Conservation (phyloP, 257 asterid genomes). For the Nicotiana tomentosiformis region DNA sequence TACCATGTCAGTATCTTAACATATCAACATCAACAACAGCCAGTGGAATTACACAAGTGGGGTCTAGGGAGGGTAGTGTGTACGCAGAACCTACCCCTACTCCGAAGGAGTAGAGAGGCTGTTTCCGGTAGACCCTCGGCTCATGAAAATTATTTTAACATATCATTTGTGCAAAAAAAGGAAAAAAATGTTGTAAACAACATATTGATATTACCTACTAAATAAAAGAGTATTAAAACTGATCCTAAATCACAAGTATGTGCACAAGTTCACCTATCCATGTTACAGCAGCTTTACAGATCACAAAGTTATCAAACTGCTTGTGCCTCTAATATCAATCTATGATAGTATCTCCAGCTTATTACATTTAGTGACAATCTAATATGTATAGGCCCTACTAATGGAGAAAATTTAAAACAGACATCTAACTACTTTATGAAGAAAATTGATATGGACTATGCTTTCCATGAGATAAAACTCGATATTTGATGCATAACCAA, state of each 20-base stretch:
- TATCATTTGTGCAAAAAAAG: too few species aligned
- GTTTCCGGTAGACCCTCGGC: too few species aligned
- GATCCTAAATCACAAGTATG: not conserved
- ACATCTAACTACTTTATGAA: not conserved
- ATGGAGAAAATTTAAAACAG: not conserved
- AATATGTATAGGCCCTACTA: not conserved
- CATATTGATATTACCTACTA: not conserved
- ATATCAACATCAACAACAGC: too few species aligned
- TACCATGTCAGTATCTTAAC: too few species aligned
- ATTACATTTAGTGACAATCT: conserved; percentile 3
- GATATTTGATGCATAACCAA: conserved; percentile 18
- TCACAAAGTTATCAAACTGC: not conserved
- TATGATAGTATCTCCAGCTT: conserved; percentile 3
- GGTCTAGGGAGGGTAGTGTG: too few species aligned
- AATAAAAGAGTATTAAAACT: not conserved
- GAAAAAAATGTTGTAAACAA: not conserved
- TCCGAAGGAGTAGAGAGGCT: too few species aligned
- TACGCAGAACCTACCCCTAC: too few species aligned
- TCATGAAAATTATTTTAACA: too few species aligned
- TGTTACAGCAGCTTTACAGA: not conserved
- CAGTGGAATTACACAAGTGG: too few species aligned
- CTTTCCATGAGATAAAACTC: conserved; percentile 16
- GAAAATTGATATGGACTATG: not conserved
- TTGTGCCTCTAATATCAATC: not conserved
- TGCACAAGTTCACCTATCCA: conserved; percentile 18